phyloP scores from a whole-genome alignment of 305 asterid genomes.

The Fraxinus greggii region DNA sequence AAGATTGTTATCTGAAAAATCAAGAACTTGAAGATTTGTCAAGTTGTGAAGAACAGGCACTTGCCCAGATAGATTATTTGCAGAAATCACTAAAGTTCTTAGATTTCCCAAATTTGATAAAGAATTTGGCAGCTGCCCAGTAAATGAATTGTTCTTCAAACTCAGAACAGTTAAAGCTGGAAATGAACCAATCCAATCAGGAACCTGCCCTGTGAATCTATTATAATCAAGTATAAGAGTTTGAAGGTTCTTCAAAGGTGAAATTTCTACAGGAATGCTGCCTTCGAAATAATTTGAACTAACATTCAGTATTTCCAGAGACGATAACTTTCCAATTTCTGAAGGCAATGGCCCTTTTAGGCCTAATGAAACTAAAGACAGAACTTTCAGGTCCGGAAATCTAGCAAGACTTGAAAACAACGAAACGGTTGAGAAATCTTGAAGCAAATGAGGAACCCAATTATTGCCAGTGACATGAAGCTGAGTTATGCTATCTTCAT shows the following conservation, averaged over 20 bases:
- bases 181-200: slow-evolving; percentile 50
- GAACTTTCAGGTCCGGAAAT: slow-evolving; percentile 68
- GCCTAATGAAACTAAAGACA: slow-evolving; percentile 71
- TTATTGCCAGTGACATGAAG: slow-evolving; percentile 59
- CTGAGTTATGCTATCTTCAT: slow-evolving; percentile 73
- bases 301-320: slow-evolving; percentile 66
- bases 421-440: slow-evolving; percentile 46
- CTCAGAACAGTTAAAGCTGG: slow-evolving; percentile 60
- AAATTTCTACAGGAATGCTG: slow-evolving; percentile 54
- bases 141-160: slow-evolving; percentile 64
- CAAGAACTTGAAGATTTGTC: slow-evolving; percentile 76
- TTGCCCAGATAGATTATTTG: slow-evolving; percentile 54
- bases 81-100: slow-evolving; percentile 56
- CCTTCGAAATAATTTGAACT: slow-evolving; percentile 67
- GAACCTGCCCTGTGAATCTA: slow-evolving; percentile 53
- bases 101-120: slow-evolving; percentile 44
- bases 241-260: slow-evolving; percentile 52
- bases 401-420: slow-evolving; percentile 53
- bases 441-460: slow-evolving; percentile 38
- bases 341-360: slow-evolving; percentile 66
- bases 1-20: slow-evolving; percentile 54
- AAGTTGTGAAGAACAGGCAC: slow-evolving; percentile 45
- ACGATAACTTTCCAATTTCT: slow-evolving; percentile 41
- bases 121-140: slow-evolving; percentile 50
- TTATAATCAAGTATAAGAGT: slow-evolving; percentile 70